A percentile compares a stretch with the other conserved stretches of the same genome.
These are phyloP conservation scores for Lotmaria passim DNA, from an alignment of 208 protist species.

Conservation along the genomic window DNA sequence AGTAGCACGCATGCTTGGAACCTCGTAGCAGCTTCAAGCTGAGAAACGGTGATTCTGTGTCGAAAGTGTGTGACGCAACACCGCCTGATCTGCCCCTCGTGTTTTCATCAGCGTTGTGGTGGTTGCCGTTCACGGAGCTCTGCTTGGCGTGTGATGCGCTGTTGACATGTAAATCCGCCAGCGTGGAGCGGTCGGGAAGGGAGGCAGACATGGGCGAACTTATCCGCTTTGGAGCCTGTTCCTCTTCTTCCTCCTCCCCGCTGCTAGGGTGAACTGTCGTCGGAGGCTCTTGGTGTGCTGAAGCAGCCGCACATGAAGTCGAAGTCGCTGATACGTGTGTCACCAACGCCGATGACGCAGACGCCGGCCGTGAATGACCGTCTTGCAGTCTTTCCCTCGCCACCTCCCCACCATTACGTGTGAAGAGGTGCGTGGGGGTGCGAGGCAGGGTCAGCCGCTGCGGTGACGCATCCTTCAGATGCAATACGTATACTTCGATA, in stretches of 20 bases:
- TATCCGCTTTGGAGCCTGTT: not conserved
- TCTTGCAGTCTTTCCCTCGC: too few species aligned
- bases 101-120: not conserved
- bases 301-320: too few species aligned
- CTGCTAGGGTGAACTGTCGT: too few species aligned
- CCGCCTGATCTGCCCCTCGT: not conserved
- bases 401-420: too few species aligned
- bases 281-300: too few species aligned
- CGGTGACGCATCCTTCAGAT: too few species aligned
- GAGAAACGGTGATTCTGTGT: conserved; percentile 1
- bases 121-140: not conserved
- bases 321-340: too few species aligned
- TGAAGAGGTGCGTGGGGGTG: too few species aligned
- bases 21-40: conserved; percentile 10
- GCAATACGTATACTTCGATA: conserved; percentile 7
- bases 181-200: not conserved
- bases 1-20: conserved; percentile 21
- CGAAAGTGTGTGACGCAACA: not conserved
- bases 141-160: not conserved
- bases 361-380: too few species aligned
- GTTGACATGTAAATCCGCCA: conserved; percentile 4
- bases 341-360: too few species aligned
- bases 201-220: not conserved
- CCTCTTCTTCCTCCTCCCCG: too few species aligned
- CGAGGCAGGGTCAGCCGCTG: too few species aligned